phyloP scores from a whole-genome alignment of 2,329 filamentous ascomycete genomes.

The Microdochium trichocladiopsis region DNA sequence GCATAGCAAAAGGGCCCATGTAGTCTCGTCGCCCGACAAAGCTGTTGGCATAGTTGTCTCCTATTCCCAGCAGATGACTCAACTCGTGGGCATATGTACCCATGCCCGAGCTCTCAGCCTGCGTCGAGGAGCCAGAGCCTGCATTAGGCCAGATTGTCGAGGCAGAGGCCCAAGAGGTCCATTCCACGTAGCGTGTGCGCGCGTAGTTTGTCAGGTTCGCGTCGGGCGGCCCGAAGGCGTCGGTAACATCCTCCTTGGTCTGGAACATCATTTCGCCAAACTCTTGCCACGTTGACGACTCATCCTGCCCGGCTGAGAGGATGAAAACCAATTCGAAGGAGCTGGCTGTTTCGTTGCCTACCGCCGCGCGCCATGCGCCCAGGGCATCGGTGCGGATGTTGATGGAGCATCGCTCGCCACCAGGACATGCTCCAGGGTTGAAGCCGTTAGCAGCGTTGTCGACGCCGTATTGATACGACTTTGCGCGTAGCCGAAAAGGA shows the following conservation, averaged over 20 bases:
- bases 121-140: conserved; percentile 41
- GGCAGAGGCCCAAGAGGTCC: conserved; percentile 45
- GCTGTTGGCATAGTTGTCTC: conserved; percentile 50
- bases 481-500: conserved; percentile 38
- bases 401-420: conserved; percentile 30
- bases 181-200: conserved; percentile 42
- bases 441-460: conserved; percentile 31
- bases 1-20: conserved; percentile 46
- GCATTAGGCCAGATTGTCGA: conserved; percentile 47
- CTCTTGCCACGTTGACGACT: conserved; percentile 49
- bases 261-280: conserved; percentile 48
- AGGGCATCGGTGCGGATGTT: conserved; percentile 42
- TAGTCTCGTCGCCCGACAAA: conserved; percentile 37
- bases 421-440: conserved; percentile 39
- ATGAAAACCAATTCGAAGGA: conserved; percentile 45
- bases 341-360: conserved; percentile 39
- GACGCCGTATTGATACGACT: conserved; percentile 42
- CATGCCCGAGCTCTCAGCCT: conserved; percentile 46
- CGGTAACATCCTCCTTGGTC: conserved; percentile 36
- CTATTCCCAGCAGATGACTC: conserved; percentile 41
- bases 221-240: conserved; percentile 39
- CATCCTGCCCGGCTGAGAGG: conserved; percentile 46
- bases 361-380: conserved; percentile 40
- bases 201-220: conserved; percentile 37
- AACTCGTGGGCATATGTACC: conserved; percentile 46